Base-by-base conservation (phyloP, 129 eudicot genomes). In the Saposhnikovia divaricata region DNA sequence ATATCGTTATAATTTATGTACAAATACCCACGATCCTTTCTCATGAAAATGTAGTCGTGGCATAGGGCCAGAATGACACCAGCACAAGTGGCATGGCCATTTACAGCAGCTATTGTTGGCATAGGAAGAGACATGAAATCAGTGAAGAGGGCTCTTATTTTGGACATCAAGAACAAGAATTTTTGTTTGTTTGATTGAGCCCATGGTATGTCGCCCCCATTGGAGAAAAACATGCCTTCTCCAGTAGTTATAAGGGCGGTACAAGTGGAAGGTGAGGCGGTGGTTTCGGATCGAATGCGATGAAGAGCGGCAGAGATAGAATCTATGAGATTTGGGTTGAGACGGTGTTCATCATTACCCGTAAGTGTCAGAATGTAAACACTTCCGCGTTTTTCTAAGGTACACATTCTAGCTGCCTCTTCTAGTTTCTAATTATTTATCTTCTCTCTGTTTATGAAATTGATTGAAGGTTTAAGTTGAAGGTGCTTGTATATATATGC, bases 81-180 rank as follows among this genome's bases (percentile, higher is more conserved):
- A 39, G 80, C 83, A 63, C 91, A 90, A 4, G 92, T 73, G 57
- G 93, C 98, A 87, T 87, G 93, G 83, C 98, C n/a, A n/a, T 89
- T 77, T 50, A 93, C 90, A 80, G 93, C 98, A 77, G 96, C 93
- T 34, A 93, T 84, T 3, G 98, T 93, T 4, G 98, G 93, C 92
- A 93, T 89, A n/a, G 93, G 96, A 72, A 90, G 89, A 55, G 88
- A 80, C 65, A 93, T 83, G 3, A 90, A 83, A 51, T 85, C 88
- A 53, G 80, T 74, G 68, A 92, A 66, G 39, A 92, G 83, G 21
- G 73, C 76, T 3, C 87, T 87, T 88, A 92, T 84, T 77, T 90
- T 91, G 28, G 74, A 46, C 48, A 86, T 78, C 92, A 89, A 75
- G 44, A 80, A 65, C 18, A 82, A 81, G 38, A 53, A 45, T 16